Base-by-base conservation (phyloP, 225 moss, liverwort and hornwort genomes). In the Bryoerythrophyllum caledonicum region DNA sequence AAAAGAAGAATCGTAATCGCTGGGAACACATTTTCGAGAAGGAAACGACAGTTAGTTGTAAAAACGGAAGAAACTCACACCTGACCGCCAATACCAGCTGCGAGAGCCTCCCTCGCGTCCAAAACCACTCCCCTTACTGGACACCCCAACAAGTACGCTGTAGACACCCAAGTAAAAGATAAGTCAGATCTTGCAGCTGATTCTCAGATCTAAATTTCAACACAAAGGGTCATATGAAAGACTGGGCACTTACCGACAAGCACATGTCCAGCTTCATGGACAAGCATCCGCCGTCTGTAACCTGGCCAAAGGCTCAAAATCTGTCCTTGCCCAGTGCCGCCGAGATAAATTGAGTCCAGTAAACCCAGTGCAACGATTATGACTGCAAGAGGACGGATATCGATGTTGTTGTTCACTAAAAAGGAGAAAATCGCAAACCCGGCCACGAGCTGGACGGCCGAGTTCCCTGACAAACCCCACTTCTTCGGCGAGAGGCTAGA, bases 261-360 rank as follows among this genome's bases (percentile, higher is more conserved):
- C 37, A 99, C 85, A 81, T 99, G 99, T 65, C 99, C 99, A 78
- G 99, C 99, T 91, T 99, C 99, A 79, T 99, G 95, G 20, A 99
- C 91, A 56, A 95, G 81, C 76, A 99, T 81, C 57, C 95, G 88
- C 63, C 84, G 81, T 70, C 69, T 88, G 72, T 92, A 88, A 37
- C 93, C 90, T 63, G 90, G 93, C 91, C 93, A 95, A 67, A 95
- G 86, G 79, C 91, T 93, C 49, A 89, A 75, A 78, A 90, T 57
- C 79, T 99, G 93, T 49, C 78, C 81, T 78, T 86, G 85, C 62
- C 84, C 90, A 13, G 85, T 83, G 71, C 99, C 99, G 70, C 99
- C 95, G 26, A 90, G 88, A 70, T 88, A 88, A 46, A 93, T 83
- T 16, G 93, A 86, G 82, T 99, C 99, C 44, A 87, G 79, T 79